Base-by-base conservation (phyloP, 108 stramenopile species). In the Skeletonema menzelii region DNA sequence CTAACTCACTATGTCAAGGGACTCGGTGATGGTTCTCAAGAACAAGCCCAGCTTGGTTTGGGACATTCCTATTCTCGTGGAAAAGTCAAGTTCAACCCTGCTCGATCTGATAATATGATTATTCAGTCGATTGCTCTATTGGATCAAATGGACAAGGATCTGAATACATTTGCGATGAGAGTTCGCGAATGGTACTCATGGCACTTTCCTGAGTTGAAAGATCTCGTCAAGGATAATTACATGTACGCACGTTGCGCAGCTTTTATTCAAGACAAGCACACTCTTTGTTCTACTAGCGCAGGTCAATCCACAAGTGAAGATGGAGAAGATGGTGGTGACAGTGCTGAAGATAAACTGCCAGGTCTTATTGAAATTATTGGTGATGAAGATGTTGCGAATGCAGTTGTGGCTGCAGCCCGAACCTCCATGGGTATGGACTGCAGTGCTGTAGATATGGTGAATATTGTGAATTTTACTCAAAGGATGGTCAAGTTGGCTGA, bases 51-150 rank as follows among this genome's bases (percentile, higher is more conserved):
- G 80, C 90, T 99, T 12, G 99, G 99, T 72, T 82, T 99, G 27
- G 99, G 97, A 20, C 99, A 99, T 85, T 90, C 95, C 46, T 99
- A 99, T 79, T 99, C 98, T 24, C 88, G 99, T 65, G 93, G 95
- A 59, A 99, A 99, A 86, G 97, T 99, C 28, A 99, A 99, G 87
- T 99, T 99, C 85, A 99, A 99, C 75, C 98, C 98, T 42, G 97
- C 95, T 27, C 85, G 98, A 8, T 88, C 94, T 42, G 99, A 99
- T 77, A 99, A 98, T 69, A 99, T 99, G 99, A 98, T 99, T 82
- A 99, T 99, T 76, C 99, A 99, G 72, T 89, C 96, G 67, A 99
- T 99, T 84, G 97, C 94, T 71, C 88, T 99, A 8, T 84, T 99
- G 65, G 99, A 99, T 87, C 97, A 99, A 79, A 86, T 99, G 87